Percentiles rank a stretch among this genome's conserved stretches.
phyloP scores from a whole-genome alignment of 805 yeast species.

The Wickerhamiella slavikovae region DNA sequence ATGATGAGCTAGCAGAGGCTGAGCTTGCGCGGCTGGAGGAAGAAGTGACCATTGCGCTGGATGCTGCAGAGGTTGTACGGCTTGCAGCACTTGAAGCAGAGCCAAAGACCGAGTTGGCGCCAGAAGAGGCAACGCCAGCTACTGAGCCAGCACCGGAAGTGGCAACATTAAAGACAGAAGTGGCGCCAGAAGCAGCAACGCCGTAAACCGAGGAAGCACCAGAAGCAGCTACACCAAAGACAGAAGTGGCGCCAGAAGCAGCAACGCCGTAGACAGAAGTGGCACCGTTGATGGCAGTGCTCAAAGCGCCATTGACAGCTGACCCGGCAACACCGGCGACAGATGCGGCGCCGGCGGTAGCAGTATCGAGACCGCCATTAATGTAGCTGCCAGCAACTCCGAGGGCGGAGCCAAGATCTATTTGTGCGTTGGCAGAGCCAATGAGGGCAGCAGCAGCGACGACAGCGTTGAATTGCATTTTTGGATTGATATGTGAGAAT shows the following conservation, averaged over 20 bases:
- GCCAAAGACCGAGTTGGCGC: not conserved
- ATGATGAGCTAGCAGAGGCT: too few species aligned
- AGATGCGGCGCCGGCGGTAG: not conserved
- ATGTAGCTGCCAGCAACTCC: not conserved
- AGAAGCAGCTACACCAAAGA: not conserved
- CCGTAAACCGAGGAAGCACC: not conserved
- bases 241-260: not conserved
- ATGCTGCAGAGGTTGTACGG: too few species aligned
- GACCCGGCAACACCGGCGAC: not conserved
- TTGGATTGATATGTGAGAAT: too few species aligned
- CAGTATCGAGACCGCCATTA: not conserved
- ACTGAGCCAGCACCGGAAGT: not conserved
- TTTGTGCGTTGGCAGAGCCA: too few species aligned
- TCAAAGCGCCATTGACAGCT: not conserved
- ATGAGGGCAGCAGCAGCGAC: too few species aligned
- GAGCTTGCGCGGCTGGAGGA: too few species aligned
- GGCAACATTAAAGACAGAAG: not conserved
- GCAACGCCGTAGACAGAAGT: slow-evolving; percentile 1
- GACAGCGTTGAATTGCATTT: too few species aligned
- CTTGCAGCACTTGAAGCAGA: too few species aligned
- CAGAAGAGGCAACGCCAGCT: not conserved
- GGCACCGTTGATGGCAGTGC: slow-evolving; percentile 2
- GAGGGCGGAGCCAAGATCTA: too few species aligned
- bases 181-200: slow-evolving; percentile 1
- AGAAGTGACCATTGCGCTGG: too few species aligned